These are phyloP conservation scores for Sphenostylis stenocarpa DNA, from an alignment of 306 rosid genomes.

Conservation along the genomic window DNA sequence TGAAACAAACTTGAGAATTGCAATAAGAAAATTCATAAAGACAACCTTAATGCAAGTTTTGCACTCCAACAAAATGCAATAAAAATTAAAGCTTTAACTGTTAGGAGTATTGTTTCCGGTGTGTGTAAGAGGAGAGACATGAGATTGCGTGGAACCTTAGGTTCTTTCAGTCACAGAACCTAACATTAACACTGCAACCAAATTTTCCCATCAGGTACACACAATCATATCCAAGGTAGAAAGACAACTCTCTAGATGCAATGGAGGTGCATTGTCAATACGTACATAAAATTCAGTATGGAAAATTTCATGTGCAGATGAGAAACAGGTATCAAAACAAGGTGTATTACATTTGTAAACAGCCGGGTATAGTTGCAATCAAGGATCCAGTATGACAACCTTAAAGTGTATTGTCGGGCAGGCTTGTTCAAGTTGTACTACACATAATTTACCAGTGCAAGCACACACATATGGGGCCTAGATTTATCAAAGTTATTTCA, in stretches of 20 bases:
- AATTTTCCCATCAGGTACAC: neutral
- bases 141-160: no score
- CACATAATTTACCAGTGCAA: neutral
- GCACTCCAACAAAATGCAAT: neutral
- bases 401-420: neutral
- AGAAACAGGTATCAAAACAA: neutral
- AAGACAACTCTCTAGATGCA: neutral
- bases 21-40: neutral
- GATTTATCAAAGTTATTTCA: neutral
- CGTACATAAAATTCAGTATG: neutral
- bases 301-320: neutral
- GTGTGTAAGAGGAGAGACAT: no score
- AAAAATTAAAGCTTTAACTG: neutral
- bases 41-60: neutral
- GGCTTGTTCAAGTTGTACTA: neutral
- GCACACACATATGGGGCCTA: neutral
- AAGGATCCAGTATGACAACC: neutral
- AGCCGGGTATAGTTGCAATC: neutral
- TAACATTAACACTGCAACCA: neutral
- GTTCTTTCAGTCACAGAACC: no score
- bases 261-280: neutral
- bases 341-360: neutral
- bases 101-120: no score
- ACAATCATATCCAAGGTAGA: neutral
- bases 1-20: conserved; percentile 11